These are phyloP conservation scores for Trichophyton benhamiae DNA, from an alignment of 2,329 filamentous ascomycete genomes.

Conservation along the genomic window DNA sequence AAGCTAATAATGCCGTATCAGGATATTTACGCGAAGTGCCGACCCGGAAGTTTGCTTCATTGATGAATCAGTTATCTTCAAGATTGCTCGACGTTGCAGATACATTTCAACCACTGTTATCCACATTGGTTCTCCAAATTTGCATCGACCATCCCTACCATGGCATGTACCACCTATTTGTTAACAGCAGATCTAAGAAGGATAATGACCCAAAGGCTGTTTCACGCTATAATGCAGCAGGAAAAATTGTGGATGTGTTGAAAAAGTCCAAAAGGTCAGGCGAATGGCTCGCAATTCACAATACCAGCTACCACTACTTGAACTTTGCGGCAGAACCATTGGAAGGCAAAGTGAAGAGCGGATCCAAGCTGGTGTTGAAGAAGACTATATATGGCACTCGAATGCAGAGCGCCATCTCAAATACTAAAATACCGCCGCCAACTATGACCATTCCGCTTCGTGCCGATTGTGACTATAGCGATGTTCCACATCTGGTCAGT, in stretches of 20 bases:
- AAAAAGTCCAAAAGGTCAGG: conserved; percentile 39
- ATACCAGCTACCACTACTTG: conserved; percentile 56
- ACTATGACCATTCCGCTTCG: conserved; percentile 75
- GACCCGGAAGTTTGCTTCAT: conserved; percentile 76
- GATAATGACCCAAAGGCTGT: conserved; percentile 61
- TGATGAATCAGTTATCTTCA: conserved; percentile 97
- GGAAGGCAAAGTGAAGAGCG: conserved; percentile 54
- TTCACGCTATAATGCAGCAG: conserved; percentile 62
- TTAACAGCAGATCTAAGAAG: conserved; percentile 56
- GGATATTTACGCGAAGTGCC: conserved; percentile 62
- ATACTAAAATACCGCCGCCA: conserved; percentile 66
- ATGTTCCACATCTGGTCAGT: conserved; percentile 59
- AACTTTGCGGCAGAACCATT: conserved; percentile 34
- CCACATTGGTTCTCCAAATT: conserved; percentile 64
- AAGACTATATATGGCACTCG: conserved; percentile 51
- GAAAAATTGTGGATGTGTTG: conserved; percentile 52
- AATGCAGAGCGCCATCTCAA: conserved; percentile 51
- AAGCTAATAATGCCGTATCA: conserved; percentile 65
- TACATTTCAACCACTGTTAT: conserved; percentile 64
- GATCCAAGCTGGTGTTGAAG: conserved; percentile 50
- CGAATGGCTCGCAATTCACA: conserved; percentile 58
- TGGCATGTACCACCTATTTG: conserved; percentile 93
- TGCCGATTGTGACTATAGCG: conserved; percentile 59
- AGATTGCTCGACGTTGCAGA: conserved; percentile 59
- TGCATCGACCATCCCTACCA: conserved; percentile 92